Base-by-base conservation (phyloP, 1,284 basidiomycete species). In the Sphaerobolus stellatus region DNA sequence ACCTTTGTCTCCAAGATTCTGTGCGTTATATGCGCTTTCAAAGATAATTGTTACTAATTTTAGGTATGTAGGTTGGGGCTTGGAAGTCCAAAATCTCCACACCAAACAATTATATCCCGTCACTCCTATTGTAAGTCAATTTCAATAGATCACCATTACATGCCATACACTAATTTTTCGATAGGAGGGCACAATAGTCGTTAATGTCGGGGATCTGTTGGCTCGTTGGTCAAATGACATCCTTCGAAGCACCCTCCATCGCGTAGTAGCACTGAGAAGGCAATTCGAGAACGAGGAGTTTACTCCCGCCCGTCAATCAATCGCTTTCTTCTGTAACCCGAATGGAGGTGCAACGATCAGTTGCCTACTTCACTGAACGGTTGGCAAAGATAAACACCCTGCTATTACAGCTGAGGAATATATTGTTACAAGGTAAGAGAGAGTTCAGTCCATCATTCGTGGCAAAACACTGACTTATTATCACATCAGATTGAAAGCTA, bases 281-380 rank as follows among this genome's bases (percentile, higher is more conserved):
- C 68, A 80, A 56, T 79, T 66, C 58, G 73, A 77, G 8, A 74
- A 70, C 2, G 80, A 82, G 59, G 72, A 70, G 28, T 69, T 83
- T 55, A 88, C 82, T 0, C 84, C 90, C 1, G 69, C 75, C 3
- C 79, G 91, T 28, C 88, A 92, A 66, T 90, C 87, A 11, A 88
- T 94, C 55, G 90, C 89, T 5, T 93, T 90, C 75, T 93, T 93
- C 72, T 90, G 86, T 73, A 93, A 91, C 62, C 90, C 91, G 6
- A 92, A 93, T 61, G 81, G 82, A 57, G 77, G 79, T 45, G 75
- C 86, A 14, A 72, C 79, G 55, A 86, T 94, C 57, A 74, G 83
- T 22, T 88, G 88, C 62, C 70, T 94, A 40, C 88, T 90, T 22
- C 87, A 80, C 56, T 90, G 88, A 62, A 61, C 65, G 33, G 80